Evolutionary conservation across 768 basidiomycete species (phyloP), one percentile per base, ranked within the genome.

Genomic region (Termitomyces eurrhizus): DNA sequence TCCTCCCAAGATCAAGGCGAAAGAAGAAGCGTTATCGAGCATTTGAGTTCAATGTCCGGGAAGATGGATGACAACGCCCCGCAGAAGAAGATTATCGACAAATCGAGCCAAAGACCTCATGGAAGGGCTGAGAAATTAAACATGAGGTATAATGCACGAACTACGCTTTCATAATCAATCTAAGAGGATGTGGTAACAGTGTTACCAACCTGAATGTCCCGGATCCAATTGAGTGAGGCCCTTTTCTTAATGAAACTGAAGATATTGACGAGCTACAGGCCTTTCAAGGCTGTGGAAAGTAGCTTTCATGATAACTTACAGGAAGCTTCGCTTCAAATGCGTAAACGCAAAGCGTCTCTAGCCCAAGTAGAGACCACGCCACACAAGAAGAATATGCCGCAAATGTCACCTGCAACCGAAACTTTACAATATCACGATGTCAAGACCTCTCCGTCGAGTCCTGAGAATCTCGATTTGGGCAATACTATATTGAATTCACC

Each of bases 321-420:
- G 13, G 33, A 56, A 13, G 2, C 7, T 29, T 4, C 29, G 46
- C 44, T 55, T 50, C 57, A 61, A 52, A n/a, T 36, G 14, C 44
- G 26, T 14, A 64, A 62, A 59, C 63, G 63, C 49, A 64, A 61
- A 58, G 32, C 45, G 11, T 21, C 24, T 41, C 14, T 24, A 11
- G 6, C 35, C 46, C 53, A 53, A 49, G n/a, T 13, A n/a, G 51
- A 55, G 26, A 18, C 2, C 6, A 50, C 26, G 21, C 51, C 55
- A 29, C 61, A 36, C 21, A 60, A 65, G 51, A 60, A 48, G 50
- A 52, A 39, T 29, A 59, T 41, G 26, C 46, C 9, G 26, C n/a
- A 21, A 33, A 45, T 21, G 37, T 44, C 57, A 41, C 49, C 33
- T 55, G 37, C 54, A 36, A 33, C 39, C n/a, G 42, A 45, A 56